These are phyloP conservation scores for Pseudohyphozyma bogoriensis DNA, from an alignment of 768 basidiomycete genomes.

Conservation along the genomic window DNA sequence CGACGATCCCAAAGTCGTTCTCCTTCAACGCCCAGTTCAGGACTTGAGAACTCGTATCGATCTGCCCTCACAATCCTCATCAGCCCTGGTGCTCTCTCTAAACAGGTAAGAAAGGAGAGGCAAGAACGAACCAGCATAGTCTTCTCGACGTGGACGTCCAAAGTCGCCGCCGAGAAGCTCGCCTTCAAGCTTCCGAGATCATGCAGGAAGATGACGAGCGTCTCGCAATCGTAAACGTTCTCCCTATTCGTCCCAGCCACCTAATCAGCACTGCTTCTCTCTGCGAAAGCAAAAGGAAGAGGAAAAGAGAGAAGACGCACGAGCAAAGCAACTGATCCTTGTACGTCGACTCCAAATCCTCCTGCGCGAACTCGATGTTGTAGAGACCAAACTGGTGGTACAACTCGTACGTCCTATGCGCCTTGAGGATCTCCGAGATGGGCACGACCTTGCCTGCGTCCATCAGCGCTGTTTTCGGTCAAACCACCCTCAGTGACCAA, in stretches of 20 bases:
- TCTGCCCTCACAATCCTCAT: too few species aligned
- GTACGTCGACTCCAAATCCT: conserved; percentile 59
- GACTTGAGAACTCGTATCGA: conserved; percentile 72
- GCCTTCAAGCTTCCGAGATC: conserved; percentile 88
- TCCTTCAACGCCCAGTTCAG: conserved; percentile 58
- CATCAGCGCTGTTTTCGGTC: conserved; percentile 7
- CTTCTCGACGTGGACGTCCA: conserved; percentile 62
- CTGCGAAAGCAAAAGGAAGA: neutral
- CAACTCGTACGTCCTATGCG: conserved; percentile 74
- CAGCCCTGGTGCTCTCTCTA: too few species aligned
- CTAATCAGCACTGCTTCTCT: too few species aligned
- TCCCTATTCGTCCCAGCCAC: conserved; percentile 44
- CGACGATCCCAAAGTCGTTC: conserved; percentile 63
- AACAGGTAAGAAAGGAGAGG: too few species aligned
- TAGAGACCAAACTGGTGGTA: conserved; percentile 63
- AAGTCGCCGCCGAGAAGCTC: conserved; percentile 46
- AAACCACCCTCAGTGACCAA: too few species aligned
- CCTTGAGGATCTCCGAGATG: conserved; percentile 50
- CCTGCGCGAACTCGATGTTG: conserved; percentile 28
- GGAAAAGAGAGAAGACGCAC: conserved; percentile 45
- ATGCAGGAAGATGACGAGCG: conserved; percentile 77
- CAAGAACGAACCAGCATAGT: conserved; percentile 61
- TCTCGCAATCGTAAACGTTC: conserved; percentile 62
- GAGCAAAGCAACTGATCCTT: conserved; percentile 79
- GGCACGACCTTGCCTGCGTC: conserved; percentile 26